These are phyloP conservation scores for Pseudonitzschia delicatissima DNA, from an alignment of 108 stramenopile genomes.

Conservation along the genomic window DNA sequence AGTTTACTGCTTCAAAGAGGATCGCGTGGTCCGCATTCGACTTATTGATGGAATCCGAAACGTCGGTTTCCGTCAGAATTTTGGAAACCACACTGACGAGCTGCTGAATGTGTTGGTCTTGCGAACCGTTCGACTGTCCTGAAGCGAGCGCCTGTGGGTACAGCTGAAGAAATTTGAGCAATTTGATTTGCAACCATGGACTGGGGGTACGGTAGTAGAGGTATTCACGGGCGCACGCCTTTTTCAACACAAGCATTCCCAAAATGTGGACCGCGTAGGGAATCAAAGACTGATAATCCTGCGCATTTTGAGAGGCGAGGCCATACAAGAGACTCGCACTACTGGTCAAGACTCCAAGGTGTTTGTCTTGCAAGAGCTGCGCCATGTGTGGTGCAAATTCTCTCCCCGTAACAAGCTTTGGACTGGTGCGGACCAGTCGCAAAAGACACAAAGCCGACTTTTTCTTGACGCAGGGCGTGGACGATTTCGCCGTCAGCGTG, in stretches of 20 bases:
- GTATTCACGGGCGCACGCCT: slow-evolving; percentile 85
- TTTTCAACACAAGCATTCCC: slow-evolving; percentile 84
- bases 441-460: slow-evolving; percentile 94
- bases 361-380: slow-evolving; percentile 85
- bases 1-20: slow-evolving; percentile 94
- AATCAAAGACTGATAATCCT: slow-evolving; percentile 82
- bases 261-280: slow-evolving; percentile 91
- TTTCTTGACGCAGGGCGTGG: slow-evolving; percentile 89
- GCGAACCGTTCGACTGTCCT: slow-evolving; percentile 39
- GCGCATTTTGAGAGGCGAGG: slow-evolving; percentile 69
- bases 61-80: slow-evolving; percentile 88
- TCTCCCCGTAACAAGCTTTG: slow-evolving; percentile 77
- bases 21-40: slow-evolving; percentile 96
- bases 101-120: slow-evolving; percentile 66
- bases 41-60: slow-evolving; percentile 95
- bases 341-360: slow-evolving; percentile 90
- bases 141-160: slow-evolving; percentile 74
- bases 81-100: slow-evolving; percentile 82
- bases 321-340: slow-evolving; percentile 88
- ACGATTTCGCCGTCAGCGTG: slow-evolving; percentile 72
- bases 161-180: slow-evolving; percentile 91
- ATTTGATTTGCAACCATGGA: slow-evolving; percentile 95
- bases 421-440: slow-evolving; percentile 85
- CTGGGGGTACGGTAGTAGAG: slow-evolving; percentile 94
- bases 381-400: slow-evolving; percentile 87